Evolutionary conservation across 371 early-diverging fungal genomes (phyloP).

Genomic region (Mortierella sp.): DNA sequence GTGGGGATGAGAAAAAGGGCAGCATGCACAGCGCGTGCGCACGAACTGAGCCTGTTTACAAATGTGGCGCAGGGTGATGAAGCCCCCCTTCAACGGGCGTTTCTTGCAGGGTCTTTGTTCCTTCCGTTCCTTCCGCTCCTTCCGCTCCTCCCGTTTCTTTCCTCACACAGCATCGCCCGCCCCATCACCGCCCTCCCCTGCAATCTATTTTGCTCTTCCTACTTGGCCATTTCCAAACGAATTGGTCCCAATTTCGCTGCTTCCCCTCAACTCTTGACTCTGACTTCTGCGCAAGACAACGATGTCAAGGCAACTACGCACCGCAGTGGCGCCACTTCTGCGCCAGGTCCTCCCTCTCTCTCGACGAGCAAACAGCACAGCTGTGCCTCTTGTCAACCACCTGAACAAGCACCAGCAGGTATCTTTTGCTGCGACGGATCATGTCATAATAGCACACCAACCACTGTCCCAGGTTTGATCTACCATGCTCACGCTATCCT

Average conservation of each 20-base stretch:
- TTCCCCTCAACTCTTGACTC: not conserved
- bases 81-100: too few relatives aligned
- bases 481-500: not conserved
- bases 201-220: not conserved
- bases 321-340: constrained; percentile 15
- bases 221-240: not conserved
- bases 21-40: not conserved
- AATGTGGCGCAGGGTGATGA: constrained; percentile 20
- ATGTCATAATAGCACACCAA: too few relatives aligned
- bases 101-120: too few relatives aligned
- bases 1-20: not conserved
- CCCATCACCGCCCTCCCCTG: not conserved
- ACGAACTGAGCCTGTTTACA: constrained; percentile 13
- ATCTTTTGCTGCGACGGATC: constrained; percentile 2
- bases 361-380: constrained; percentile 34
- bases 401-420: constrained; percentile 55
- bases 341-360: constrained; percentile 53
- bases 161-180: not conserved
- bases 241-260: not conserved
- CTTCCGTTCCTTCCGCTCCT: not conserved
- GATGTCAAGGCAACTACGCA: constrained; percentile 50
- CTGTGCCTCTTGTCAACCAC: constrained; percentile 39
- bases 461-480: too few relatives aligned
- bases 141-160: constrained; percentile 3
- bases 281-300: not conserved